A percentile compares a stretch with the other conserved stretches of the same genome.
These are phyloP conservation scores for Nidularia sp. DNA, from an alignment of 768 basidiomycete species.

Conservation along the genomic window DNA sequence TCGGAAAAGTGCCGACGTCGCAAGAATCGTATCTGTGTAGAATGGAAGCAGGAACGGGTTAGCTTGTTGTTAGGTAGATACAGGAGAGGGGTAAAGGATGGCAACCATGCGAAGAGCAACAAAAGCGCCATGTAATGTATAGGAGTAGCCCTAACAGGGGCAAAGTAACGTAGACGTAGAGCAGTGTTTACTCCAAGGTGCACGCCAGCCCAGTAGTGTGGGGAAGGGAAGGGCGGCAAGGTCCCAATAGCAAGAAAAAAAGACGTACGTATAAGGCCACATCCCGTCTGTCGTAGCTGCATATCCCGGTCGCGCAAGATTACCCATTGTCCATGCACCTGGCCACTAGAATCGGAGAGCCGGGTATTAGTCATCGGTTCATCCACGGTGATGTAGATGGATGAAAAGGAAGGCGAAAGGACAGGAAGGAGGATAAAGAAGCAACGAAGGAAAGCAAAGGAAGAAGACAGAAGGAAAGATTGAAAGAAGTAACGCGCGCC, in stretches of 20 bases:
- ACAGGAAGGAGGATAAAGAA: too few relatives aligned
- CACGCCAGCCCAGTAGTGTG: background rate
- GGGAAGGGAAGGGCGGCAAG: background rate
- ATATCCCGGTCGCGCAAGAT: constrained; percentile 80
- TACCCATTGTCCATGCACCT: constrained; percentile 87
- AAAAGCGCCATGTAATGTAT: background rate
- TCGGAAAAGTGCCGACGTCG: constrained; percentile 75
- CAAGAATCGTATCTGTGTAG: constrained; percentile 52
- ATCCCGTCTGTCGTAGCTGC: constrained; percentile 74
- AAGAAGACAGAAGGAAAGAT: too few relatives aligned
- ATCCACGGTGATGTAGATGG: background rate
- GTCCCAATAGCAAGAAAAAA: background rate
- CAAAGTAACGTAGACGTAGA: background rate
- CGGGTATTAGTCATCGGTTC: too few relatives aligned
- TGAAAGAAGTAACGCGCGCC: too few relatives aligned
- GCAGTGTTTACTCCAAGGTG: background rate
- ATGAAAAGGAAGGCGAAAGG: background rate
- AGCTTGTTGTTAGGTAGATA: background rate
- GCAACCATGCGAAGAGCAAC: background rate
- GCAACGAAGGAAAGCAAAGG: too few relatives aligned
- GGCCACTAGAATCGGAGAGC: constrained; percentile 54
- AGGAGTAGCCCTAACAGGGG: background rate
- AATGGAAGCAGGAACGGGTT: background rate
- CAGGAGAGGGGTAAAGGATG: background rate
- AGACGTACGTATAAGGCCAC: constrained; percentile 74